Base-by-base conservation (phyloP, 1,139 yeast species). In the Debaryomycetaceae sp. region DNA sequence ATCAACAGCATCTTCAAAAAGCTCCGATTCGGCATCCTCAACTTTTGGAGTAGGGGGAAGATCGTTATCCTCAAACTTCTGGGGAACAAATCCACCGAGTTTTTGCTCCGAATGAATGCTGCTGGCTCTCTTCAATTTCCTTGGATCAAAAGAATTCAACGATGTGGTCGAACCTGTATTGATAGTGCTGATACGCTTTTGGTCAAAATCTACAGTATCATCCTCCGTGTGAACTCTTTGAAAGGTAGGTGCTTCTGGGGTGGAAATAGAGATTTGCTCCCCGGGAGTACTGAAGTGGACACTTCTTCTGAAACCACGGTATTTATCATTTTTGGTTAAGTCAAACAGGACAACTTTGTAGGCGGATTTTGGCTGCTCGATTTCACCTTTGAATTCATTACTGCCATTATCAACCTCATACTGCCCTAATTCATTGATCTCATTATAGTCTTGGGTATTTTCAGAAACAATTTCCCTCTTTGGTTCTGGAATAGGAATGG, bases 221-320 rank as follows among this genome's bases (percentile, higher is more conserved):
- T 41, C 47, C 15, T 41, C 37, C 3, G 39, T 18, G 15, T 38
- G 36, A 5, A 31, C 41, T 19, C 39, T 45, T 34, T 44, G 45
- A 41, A 50, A 50, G 30, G 44, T 49, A 30, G 47, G 44, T n/a
- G 47, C 32, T 30, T 45, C 39, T 8, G 69, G 68, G 35, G 63
- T 52, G 32, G 51, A 49, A 31, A 65, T 58, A 15, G 59, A 51
- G 31, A 64, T 56, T 31, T 67, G 66, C 31, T 56, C 57, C n/a
- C 47, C 29, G 11, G 55, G 49, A 14, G 52, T 47, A 36, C 49
- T 59, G 28, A 53, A 48, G 30, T 57, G 55, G 5, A 58, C 57
- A 39, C 64, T 61, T 58, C 77, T 65, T 61, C 78, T 69, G 55
- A 72, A 72, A 1, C 77, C 77, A 44, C 56, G 63, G 51, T 72